Base-by-base conservation (phyloP, 805 yeast species). In the Clavispora vitiphila region DNA sequence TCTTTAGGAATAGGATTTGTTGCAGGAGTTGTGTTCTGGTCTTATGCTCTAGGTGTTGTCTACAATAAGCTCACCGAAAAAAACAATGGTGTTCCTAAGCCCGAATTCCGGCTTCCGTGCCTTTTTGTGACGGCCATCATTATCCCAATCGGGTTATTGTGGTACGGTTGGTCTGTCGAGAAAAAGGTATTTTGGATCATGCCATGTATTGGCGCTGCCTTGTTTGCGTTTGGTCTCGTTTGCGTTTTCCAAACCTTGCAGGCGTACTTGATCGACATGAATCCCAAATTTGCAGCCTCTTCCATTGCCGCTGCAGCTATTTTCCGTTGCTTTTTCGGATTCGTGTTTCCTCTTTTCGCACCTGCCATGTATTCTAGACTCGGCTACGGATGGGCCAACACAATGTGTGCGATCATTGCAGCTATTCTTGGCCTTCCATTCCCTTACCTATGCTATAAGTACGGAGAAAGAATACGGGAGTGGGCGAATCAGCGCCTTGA, bases 241-340 rank as follows among this genome's bases (percentile, higher is more conserved):
- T 60, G 66, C 31, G 71, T 61, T 6, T 67, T 67, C 49, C 71
- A 65, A 46, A 50, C 64, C 1, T 59, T 61, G 31, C 72, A 65
- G 45, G 59, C 59, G 36, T 65, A 67, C 45, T 53, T 67, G 41
- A 66, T 67, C 40, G 71, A 67, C 41, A 65, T 64, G 69, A 65
- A 65, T 46, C 60, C 60, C 8, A 42, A 61, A 35, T 65, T 60
- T 38, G 67, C 69, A 16, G 71, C 72, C 10, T 56, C 64, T 26
- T 59, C 70, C 12, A 62, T 67, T 5, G 71, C 72, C 2, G 71
- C 72, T 2, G 69, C 69, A 4, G 69, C 71, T n/a, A 54, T 67
- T 23, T 66, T 67, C 49, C 53, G 72, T 37, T 63, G 65, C 16
- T 47, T 62, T 14, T 63, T 67, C 49, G 72, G 71, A 10, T 66